Percentiles rank a stretch among this genome's conserved stretches.
phyloP scores from a whole-genome alignment of 306 rosid species.

The Purshia tridentata region DNA sequence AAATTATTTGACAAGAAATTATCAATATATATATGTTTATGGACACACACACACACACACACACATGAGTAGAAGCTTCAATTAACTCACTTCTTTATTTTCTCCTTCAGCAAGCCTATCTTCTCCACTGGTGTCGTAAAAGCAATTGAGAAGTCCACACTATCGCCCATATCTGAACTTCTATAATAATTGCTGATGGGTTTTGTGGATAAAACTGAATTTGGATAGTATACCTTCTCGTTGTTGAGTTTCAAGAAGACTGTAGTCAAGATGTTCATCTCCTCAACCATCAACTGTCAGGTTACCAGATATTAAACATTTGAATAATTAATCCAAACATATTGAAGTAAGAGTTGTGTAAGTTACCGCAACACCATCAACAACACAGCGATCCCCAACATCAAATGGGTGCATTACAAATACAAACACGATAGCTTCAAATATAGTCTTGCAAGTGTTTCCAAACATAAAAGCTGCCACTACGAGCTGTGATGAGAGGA shows the following conservation, averaged over 20 bases:
- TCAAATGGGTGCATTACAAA: constrained; percentile 98
- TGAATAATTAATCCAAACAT: constrained; percentile 10
- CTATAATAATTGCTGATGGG: constrained; percentile 84
- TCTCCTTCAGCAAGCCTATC: constrained; percentile 65
- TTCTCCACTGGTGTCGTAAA: constrained; percentile 65
- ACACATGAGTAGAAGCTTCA: neutral
- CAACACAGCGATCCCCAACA: constrained; percentile 86
- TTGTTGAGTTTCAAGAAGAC: constrained; percentile 78
- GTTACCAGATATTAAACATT: constrained; percentile 12
- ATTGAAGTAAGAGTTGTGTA: constrained; percentile 6
- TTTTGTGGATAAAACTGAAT: constrained; percentile 74
- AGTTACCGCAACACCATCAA: constrained; percentile 79
- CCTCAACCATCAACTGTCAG: constrained; percentile 82
- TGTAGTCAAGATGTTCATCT: constrained; percentile 88
- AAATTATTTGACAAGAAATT: neutral
- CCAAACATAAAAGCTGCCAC: constrained; percentile 81
- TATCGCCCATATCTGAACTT: constrained; percentile 82
- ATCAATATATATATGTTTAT: neutral
- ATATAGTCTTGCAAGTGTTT: constrained; percentile 84
- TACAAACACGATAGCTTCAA: constrained; percentile 86
- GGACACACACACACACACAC: neutral
- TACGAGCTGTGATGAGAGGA: constrained; percentile 75
- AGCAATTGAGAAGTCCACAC: constrained; percentile 59
- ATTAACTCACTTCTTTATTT: constrained; percentile 48
- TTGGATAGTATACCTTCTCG: constrained; percentile 89